phyloP scores from a whole-genome alignment of 164 flowering plant genomes.

The Berberis thunbergii region DNA sequence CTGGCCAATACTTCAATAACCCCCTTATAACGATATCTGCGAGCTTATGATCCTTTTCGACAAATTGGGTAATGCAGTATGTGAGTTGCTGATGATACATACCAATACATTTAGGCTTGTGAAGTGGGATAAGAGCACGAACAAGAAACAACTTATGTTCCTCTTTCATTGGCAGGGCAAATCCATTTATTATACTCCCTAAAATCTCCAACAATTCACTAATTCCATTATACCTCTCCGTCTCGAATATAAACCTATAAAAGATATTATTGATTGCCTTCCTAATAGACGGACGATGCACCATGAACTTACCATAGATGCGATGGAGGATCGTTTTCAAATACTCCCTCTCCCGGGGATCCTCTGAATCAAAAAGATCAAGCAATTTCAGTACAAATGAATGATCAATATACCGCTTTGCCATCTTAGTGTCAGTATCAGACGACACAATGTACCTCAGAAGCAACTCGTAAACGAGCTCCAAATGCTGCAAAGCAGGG shows the following conservation, averaged over 20 bases:
- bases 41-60: slow-evolving; percentile 36
- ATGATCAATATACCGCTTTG: slow-evolving; percentile 33
- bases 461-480: slow-evolving; percentile 32
- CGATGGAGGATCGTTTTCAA: slow-evolving; percentile 34
- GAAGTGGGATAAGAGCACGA: slow-evolving; percentile 38
- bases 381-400: slow-evolving; percentile 31
- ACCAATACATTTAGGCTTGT: slow-evolving; percentile 29
- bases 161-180: slow-evolving; percentile 40
- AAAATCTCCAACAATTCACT: slow-evolving; percentile 36
- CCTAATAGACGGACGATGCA: slow-evolving; percentile 38
- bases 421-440: slow-evolving; percentile 31
- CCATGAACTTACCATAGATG: slow-evolving; percentile 39
- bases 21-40: slow-evolving; percentile 34
- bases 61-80: slow-evolving; percentile 33
- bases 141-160: slow-evolving; percentile 40
- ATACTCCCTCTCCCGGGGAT: slow-evolving; percentile 36
- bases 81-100: slow-evolving; percentile 35
- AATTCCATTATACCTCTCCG: slow-evolving; percentile 35
- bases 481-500: slow-evolving; percentile 33
- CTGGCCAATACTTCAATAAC: slow-evolving; percentile 41
- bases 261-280: slow-evolving; percentile 32
- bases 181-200: slow-evolving; percentile 40
- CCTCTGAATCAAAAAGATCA: slow-evolving; percentile 36
- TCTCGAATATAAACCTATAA: slow-evolving; percentile 35
- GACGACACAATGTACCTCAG: slow-evolving; percentile 29